Evolutionary conservation across 345 rosid species (phyloP), one percentile per base, ranked within the genome.

Genomic region (Arabidopsis thaliana): DNA sequence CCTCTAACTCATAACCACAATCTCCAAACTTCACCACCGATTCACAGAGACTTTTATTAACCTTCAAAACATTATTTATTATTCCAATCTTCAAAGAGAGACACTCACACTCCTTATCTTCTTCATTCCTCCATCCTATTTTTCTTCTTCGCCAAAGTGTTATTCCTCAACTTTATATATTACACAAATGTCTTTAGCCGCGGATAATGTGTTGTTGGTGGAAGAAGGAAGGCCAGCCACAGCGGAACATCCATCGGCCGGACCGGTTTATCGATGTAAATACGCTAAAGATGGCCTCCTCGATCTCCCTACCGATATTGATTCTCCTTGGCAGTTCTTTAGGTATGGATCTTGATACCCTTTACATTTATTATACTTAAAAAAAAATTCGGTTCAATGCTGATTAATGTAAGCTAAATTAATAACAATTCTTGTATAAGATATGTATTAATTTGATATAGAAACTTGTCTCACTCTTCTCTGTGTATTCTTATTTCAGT

Each of bases 291-390:
- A 92, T 71, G 96, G 94, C n/a, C 89, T 90, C 24, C 44, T 92
- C 44, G 80, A 84, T 67, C 61, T 84, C 67, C 90, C 97, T 36
- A 64, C 72, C 0, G 82, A 84, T 4, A 56, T 88, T 69, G 76
- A 88, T 16, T 90, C 97, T 77, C 99, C 99, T 5, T 95, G 99
- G 99, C 87, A 95, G 71, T 85, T 92, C 80, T 82, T 95, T 53
- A 84, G 93, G 99, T 88, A 62, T 37, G 58, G 50, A 61, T 57
- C 67, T 61, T 67, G 8, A 33, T 4, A 45, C 4, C 37, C 33
- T 60, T 41, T 5, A 56, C 51, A 12, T 49, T 10, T 23, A 3
- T 7, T 37, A 20, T 56, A 12, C 13, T 25, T 1, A 1, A 9
- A 7, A n/a, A n/a, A 55, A 4, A 1, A 23, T 10, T 22, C 22